Percentiles rank a stretch among this genome's conserved stretches.
phyloP scores from a whole-genome alignment of 495 filamentous ascomycete genomes.

The Tuber indicum region DNA sequence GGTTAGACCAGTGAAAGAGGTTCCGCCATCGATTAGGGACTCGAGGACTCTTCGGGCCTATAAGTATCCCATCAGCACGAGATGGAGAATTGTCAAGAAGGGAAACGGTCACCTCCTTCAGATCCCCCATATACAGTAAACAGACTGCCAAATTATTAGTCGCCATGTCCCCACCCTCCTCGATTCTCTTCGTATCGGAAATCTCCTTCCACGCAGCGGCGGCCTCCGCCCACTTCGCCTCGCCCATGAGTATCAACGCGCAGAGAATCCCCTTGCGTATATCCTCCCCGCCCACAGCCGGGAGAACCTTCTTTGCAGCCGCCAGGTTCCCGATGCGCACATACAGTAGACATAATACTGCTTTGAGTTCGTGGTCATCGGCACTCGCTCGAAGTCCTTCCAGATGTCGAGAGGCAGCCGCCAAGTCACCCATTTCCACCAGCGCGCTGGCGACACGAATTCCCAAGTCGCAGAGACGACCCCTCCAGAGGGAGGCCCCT shows the following conservation, averaged over 20 bases:
- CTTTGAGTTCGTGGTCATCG: slow-evolving; percentile 42
- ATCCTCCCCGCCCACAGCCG: slow-evolving; percentile 29
- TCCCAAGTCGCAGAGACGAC: slow-evolving; percentile 64
- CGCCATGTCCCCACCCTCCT: slow-evolving; percentile 53
- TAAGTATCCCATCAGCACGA: slow-evolving; percentile 23
- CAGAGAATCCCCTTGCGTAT: slow-evolving; percentile 47
- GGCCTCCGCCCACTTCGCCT: slow-evolving; percentile 62
- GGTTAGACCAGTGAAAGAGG: slow-evolving; percentile 64
- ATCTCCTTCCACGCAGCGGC: slow-evolving; percentile 58
- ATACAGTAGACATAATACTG: slow-evolving; percentile 59
- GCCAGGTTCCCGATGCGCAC: slow-evolving; percentile 69
- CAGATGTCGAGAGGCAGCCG: slow-evolving; percentile 66
- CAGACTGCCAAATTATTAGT: slow-evolving; percentile 76
- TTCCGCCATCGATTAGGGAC: slow-evolving; percentile 53
- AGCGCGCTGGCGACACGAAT: slow-evolving; percentile 70
- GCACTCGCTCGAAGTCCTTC: slow-evolving; percentile 32
- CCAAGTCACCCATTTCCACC: slow-evolving; percentile 84
- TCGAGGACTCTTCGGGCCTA: slow-evolving; percentile 60
- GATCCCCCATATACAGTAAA: slow-evolving; percentile 66
- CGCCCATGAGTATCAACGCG: slow-evolving; percentile 70
- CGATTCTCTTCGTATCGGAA: slow-evolving; percentile 31
- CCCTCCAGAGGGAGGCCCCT: slow-evolving; percentile 58
- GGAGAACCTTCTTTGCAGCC: slow-evolving; percentile 48
- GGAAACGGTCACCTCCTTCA: slow-evolving; percentile 58
- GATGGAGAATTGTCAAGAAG: background rate